These are phyloP conservation scores for Chaetomidium leptoderma DNA, from an alignment of 495 filamentous ascomycete genomes.

Conservation along the genomic window DNA sequence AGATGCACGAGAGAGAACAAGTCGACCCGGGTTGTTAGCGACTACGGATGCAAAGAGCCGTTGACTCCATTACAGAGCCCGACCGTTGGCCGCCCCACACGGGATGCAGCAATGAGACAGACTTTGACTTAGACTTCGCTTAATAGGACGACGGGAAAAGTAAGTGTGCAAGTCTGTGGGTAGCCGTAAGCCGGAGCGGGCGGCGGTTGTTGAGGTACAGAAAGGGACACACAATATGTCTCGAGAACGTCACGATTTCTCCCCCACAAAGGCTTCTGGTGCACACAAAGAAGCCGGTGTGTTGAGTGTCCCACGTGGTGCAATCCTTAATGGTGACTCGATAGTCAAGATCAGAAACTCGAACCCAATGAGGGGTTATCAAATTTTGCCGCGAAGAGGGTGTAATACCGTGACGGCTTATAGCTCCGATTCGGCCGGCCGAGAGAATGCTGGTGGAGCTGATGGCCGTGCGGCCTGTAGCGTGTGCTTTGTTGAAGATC, in stretches of 20 bases:
- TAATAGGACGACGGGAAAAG: too few relatives aligned
- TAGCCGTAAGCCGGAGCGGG: not conserved
- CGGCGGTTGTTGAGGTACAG: not conserved
- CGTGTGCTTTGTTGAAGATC: not conserved
- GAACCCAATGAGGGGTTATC: not conserved
- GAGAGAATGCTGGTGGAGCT: not conserved
- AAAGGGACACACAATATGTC: not conserved
- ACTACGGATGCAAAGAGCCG: constrained; percentile 10
- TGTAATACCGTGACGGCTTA: not conserved
- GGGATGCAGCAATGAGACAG: not conserved
- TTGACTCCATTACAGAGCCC: not conserved
- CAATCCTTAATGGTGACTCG: not conserved
- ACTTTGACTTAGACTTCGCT: not conserved
- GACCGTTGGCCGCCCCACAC: constrained; percentile 11
- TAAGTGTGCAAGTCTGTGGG: not conserved
- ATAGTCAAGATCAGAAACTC: not conserved
- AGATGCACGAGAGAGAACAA: not conserved
- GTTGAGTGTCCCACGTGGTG: constrained; percentile 12
- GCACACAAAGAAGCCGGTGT: constrained; percentile 1
- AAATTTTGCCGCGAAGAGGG: not conserved
- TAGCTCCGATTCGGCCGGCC: not conserved
- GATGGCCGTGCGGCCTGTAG: not conserved
- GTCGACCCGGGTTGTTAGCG: not conserved
- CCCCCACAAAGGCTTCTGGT: not conserved
- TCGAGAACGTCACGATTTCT: not conserved